Evolutionary conservation across 768 basidiomycete genomes (phyloP), one percentile per base, ranked within the genome.

Genomic region (Rhodotorula paludigena): DNA sequence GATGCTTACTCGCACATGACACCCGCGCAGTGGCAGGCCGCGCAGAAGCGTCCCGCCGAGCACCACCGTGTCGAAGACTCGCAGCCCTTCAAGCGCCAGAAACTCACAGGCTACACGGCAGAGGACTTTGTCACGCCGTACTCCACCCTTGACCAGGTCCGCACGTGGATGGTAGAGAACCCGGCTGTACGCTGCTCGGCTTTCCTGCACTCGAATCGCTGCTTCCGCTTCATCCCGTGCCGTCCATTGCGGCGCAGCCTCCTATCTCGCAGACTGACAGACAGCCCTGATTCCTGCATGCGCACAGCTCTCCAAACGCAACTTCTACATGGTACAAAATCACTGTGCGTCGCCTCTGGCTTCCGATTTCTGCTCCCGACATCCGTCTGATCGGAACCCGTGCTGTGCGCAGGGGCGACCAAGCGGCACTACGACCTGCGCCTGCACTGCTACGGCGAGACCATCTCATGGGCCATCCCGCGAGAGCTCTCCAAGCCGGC

Each of bases 261-360:
- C 12, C 42, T 39, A 4, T 28, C 25, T 11, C 16, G 5, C 2
- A 12, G n/a, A 25, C 12, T 28, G 12, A 25, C 38, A 1, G 1
- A 21, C 30, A 12, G 16, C 45, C 21, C 10, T 21, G 32, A 2
- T 11, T 5, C 49, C 1, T 18, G 41, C 41, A 8, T 36, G 7
- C 54, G 9, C 32, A 5, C 47, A 71, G 69, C 61, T 71, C 18
- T 3, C 33, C 11, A 49, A 60, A n/a, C 64, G 69, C 35, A 71
- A 71, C 64, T 63, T 63, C 57, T 71, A 52, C 58, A 32, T 61
- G 39, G n/a, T 71, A 1, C 69, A 71, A 33, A 39, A 66, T 36
- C 69, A 71, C 15, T 39, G 66, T 55, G 11, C 3, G 57, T 44
- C 25, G 2, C 23, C n/a, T 23, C 41, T 18, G 10, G 23, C 12